Percentiles rank a stretch among this genome's conserved stretches.
Evolutionary conservation across 2,329 filamentous ascomycete species (phyloP).

Genomic region (Ilyonectria robusta): DNA sequence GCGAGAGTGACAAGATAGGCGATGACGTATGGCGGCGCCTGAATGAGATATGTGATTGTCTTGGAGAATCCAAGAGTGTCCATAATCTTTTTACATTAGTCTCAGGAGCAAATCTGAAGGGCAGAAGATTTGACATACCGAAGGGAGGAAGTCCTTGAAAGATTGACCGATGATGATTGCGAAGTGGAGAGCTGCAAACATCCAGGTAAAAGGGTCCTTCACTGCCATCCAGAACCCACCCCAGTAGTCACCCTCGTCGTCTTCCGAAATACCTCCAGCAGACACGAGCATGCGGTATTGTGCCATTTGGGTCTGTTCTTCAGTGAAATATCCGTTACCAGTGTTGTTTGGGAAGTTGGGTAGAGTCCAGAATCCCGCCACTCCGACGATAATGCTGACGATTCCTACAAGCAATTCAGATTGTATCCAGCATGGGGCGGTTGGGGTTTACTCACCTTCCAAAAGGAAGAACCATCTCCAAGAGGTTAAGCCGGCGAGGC

Average conservation of each 20-base stretch:
- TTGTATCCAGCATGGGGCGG: not conserved
- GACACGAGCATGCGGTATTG: constrained; percentile 53
- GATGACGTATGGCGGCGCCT: constrained; percentile 58
- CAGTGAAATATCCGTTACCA: constrained; percentile 47
- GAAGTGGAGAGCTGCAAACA: too few relatives aligned
- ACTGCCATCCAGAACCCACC: constrained; percentile 48
- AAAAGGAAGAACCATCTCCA: constrained; percentile 61
- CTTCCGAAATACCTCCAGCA: constrained; percentile 52
- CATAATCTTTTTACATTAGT: constrained; percentile 40
- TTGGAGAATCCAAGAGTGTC: constrained; percentile 45
- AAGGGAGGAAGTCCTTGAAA: not conserved
- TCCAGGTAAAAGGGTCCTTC: too few relatives aligned
- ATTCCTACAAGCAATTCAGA: constrained; percentile 36
- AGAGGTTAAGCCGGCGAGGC: constrained; percentile 49
- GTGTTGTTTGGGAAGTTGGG: constrained; percentile 55
- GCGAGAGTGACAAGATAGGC: constrained; percentile 56
- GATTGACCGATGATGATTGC: too few relatives aligned
- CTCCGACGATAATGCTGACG: constrained; percentile 50
- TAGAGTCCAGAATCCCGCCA: constrained; percentile 52
- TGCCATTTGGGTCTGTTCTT: constrained; percentile 56
- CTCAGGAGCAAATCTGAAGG: not conserved
- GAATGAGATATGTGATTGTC: constrained; percentile 55
- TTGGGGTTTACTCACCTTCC: constrained; percentile 39
- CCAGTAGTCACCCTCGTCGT: constrained; percentile 55
- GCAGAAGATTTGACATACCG: constrained; percentile 56